phyloP scores from a whole-genome alignment of 345 rosid genomes.

The Jatropha curcas region DNA sequence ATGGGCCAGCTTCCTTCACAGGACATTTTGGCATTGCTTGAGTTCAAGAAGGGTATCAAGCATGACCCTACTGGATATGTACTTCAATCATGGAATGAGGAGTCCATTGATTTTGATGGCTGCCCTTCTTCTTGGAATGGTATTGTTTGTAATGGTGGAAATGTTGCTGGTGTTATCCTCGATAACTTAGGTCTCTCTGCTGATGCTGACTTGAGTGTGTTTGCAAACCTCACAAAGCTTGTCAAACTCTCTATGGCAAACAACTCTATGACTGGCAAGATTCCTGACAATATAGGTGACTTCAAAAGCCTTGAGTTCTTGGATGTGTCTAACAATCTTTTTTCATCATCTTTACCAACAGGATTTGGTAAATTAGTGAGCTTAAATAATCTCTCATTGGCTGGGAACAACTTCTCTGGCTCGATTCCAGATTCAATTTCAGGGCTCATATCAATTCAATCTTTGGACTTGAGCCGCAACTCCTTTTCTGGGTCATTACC shows the following conservation, averaged over 20 bases:
- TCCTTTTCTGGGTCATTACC: conserved; percentile 80
- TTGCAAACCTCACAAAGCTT: conserved; percentile 83
- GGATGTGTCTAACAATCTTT: conserved; percentile 76
- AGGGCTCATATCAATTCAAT: conserved; percentile 66
- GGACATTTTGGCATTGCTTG: conserved; percentile 89
- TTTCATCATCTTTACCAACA: conserved; percentile 55
- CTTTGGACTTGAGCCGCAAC: conserved; percentile 84
- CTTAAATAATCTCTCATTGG: conserved; percentile 71
- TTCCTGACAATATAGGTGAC: conserved; percentile 63
- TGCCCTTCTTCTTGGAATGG: conserved; percentile 99
- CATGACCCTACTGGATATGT: conserved; percentile 98
- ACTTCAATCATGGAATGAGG: conserved; percentile 91
- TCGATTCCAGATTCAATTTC: conserved; percentile 66
- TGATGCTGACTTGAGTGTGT: conserved; percentile 74
- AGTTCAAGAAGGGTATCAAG: conserved; percentile 91
- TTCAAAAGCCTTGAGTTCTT: conserved; percentile 74
- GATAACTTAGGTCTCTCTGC: conserved; percentile 77
- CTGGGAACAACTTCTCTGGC: conserved; percentile 94
- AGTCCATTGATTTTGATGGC: conserved; percentile 90
- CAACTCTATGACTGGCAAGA: conserved; percentile 72
- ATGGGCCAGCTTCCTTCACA: conserved; percentile 96
- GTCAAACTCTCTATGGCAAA: conserved; percentile 86
- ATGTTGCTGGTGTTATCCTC: conserved; percentile 86
- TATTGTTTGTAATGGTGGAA: conserved; percentile 81
- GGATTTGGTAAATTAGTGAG: conserved; percentile 67